Evolutionary conservation across 306 rosid species (phyloP).

Genomic region (Bauhinia variegata): DNA sequence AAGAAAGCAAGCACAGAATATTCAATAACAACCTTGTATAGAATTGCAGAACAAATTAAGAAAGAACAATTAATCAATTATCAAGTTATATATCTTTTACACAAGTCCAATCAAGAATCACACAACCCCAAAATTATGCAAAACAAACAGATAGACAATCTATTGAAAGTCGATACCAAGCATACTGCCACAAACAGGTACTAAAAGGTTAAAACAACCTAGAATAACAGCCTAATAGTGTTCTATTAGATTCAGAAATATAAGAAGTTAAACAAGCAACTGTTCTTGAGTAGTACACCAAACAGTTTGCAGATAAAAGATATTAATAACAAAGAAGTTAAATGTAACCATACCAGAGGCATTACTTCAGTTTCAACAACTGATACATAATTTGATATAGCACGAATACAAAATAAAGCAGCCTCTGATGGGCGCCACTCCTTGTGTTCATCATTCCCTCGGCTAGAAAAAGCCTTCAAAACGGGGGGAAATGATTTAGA

Average conservation of each 20-base stretch:
- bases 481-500: constrained; percentile 9
- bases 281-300: constrained; percentile 14
- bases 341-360: constrained; percentile 79
- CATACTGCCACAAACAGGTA: constrained; percentile 11
- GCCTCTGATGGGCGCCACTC: constrained; percentile 99
- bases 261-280: constrained; percentile 4
- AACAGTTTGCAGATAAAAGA: constrained; percentile 13
- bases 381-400: constrained; percentile 86
- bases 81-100: constrained; percentile 13
- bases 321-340: constrained; percentile 19
- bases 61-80: too few species aligned
- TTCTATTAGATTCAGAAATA: constrained; percentile 13
- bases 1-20: constrained; percentile 1
- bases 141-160: constrained; percentile 20
- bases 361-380: constrained; percentile 88
- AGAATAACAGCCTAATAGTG: background rate
- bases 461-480: constrained; percentile 77
- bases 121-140: background rate
- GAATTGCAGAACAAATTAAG: background rate
- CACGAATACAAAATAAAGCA: constrained; percentile 92
- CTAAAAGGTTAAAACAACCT: background rate
- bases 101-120: background rate
- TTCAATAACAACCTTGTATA: background rate
- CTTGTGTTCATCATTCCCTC: constrained; percentile 62
- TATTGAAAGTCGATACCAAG: constrained; percentile 13